Evolutionary conservation across 495 filamentous ascomycete species (phyloP).

Genomic region (Penicillium argentinense): DNA sequence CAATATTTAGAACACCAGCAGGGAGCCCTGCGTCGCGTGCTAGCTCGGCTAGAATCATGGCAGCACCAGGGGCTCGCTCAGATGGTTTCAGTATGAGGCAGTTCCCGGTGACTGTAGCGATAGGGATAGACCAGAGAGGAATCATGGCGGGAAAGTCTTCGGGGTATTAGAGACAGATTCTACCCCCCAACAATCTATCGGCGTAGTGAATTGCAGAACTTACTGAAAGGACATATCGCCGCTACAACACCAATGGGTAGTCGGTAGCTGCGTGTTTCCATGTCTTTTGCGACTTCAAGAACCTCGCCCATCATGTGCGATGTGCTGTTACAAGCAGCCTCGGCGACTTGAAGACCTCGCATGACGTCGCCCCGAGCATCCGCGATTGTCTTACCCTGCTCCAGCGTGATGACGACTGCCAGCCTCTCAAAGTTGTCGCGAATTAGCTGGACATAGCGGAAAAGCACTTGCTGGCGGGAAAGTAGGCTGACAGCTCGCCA

Average conservation of each 20-base stretch:
- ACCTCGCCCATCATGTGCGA: constrained; percentile 8
- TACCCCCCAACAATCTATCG: too few relatives aligned
- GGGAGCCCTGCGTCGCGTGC: constrained; percentile 83
- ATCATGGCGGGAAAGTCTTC: constrained; percentile 90
- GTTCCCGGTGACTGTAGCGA: constrained; percentile 86
- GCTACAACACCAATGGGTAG: constrained; percentile 88
- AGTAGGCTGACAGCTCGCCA: constrained; percentile 18
- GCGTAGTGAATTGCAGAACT: not conserved
- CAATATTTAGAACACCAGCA: constrained; percentile 80
- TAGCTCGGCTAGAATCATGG: constrained; percentile 86
- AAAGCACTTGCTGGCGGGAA: constrained; percentile 11
- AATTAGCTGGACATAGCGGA: constrained; percentile 8
- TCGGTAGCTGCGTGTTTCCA: constrained; percentile 84
- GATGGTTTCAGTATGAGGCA: constrained; percentile 86
- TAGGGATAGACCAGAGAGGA: constrained; percentile 85
- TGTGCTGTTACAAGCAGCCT: constrained; percentile 5
- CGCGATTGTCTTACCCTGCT: constrained; percentile 11
- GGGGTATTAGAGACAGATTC: too few relatives aligned
- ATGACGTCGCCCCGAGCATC: constrained; percentile 9
- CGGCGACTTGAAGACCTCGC: constrained; percentile 8
- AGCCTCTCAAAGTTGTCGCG: constrained; percentile 10
- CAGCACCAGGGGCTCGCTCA: constrained; percentile 87
- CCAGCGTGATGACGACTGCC: constrained; percentile 6
- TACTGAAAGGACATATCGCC: constrained; percentile 84
- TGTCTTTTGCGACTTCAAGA: constrained; percentile 88